Evolutionary conservation across 495 filamentous ascomycete species (phyloP).

Genomic region (Poronia punctata): DNA sequence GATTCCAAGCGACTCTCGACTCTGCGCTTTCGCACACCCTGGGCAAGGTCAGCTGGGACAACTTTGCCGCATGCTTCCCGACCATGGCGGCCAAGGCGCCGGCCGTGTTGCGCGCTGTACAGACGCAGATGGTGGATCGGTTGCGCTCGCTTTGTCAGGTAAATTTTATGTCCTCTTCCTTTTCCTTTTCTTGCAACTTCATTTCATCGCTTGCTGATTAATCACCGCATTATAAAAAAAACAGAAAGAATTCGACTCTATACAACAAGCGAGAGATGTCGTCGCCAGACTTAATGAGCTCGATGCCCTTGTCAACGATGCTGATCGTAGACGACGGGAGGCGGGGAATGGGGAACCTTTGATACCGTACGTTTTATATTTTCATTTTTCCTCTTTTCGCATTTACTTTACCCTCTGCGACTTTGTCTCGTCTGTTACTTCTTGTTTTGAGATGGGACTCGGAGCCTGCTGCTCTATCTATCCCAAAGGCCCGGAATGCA

Average conservation of each 20-base stretch:
- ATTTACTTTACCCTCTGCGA: too few relatives aligned
- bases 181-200: neutral
- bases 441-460: too few relatives aligned
- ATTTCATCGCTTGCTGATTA: slow-evolving; percentile 6
- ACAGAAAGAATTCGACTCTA: slow-evolving; percentile 68
- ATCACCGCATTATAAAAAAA: neutral
- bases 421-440: neutral
- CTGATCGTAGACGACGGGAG: slow-evolving; percentile 50
- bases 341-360: slow-evolving; percentile 25
- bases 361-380: slow-evolving; percentile 37
- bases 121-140: slow-evolving; percentile 61
- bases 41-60: slow-evolving; percentile 63
- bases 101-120: slow-evolving; percentile 57
- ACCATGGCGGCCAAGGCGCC: slow-evolving; percentile 67
- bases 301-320: slow-evolving; percentile 68
- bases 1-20: slow-evolving; percentile 63
- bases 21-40: slow-evolving; percentile 64
- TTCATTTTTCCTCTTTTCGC: slow-evolving; percentile 1
- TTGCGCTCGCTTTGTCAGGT: slow-evolving; percentile 53
- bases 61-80: slow-evolving; percentile 85
- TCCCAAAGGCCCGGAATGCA: neutral
- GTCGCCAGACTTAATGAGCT: slow-evolving; percentile 73
- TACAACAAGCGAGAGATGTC: slow-evolving; percentile 63
- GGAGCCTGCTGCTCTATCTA: too few relatives aligned
- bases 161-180: slow-evolving; percentile 11